These are phyloP conservation scores for Xylariaceae sp. DNA, from an alignment of 2,329 filamentous ascomycete species.

Conservation along the genomic window DNA sequence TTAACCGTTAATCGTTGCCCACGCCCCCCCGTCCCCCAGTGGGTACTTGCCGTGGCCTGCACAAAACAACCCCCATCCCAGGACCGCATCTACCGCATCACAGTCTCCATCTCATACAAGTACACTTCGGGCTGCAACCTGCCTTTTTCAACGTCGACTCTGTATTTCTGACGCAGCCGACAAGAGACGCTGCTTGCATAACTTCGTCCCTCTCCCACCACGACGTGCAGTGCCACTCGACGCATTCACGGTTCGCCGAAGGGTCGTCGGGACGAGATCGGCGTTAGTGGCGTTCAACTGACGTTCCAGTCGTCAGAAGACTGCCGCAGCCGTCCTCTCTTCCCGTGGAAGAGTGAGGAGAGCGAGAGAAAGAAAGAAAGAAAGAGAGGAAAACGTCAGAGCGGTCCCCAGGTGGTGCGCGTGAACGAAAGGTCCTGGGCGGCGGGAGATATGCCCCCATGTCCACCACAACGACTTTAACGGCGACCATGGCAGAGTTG, in stretches of 20 bases:
- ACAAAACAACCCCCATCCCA: slow-evolving; percentile 24
- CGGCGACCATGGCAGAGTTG: slow-evolving; percentile 56
- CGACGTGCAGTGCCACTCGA: no score
- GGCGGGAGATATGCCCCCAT: slow-evolving; percentile 44
- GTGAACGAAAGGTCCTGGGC: slow-evolving; percentile 11
- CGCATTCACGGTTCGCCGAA: no score
- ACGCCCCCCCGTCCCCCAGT: no score
- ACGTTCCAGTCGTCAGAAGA: no score
- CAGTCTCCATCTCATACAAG: slow-evolving; percentile 27
- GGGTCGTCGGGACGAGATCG: no score
- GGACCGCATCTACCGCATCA: slow-evolving; percentile 27
- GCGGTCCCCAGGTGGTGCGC: slow-evolving; percentile 10
- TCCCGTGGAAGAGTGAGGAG: no score
- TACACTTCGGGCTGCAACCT: slow-evolving; percentile 28
- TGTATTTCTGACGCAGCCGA: no score
- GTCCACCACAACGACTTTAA: slow-evolving; percentile 54
- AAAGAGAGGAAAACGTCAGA: slow-evolving; percentile 1
- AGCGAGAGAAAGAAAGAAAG: no score
- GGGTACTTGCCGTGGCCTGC: slow-evolving; percentile 23
- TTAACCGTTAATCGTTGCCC: slow-evolving; percentile 22
- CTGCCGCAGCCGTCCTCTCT: slow-evolving; percentile 8
- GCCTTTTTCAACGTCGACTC: slow-evolving; percentile 22
- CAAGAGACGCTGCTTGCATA: slow-evolving; percentile 20
- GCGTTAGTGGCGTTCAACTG: no score
- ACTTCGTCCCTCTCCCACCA: no score